Evolutionary conservation across 495 filamentous ascomycete species (phyloP).

Genomic region (Talaromyces nanjingensis): DNA sequence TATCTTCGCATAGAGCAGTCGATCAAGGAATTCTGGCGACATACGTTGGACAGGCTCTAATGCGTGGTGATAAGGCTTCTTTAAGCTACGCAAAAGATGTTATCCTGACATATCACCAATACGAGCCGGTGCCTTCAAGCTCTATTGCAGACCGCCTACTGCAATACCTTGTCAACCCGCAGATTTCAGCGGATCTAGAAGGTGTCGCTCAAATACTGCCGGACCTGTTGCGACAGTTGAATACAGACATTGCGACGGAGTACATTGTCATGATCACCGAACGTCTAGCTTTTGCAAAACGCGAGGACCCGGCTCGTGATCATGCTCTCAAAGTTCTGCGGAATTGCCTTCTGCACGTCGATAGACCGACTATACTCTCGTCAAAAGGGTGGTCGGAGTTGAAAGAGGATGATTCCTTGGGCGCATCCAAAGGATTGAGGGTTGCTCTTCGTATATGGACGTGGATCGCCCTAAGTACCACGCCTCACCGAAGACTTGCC

Average conservation of each 20-base stretch:
- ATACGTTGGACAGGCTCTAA: background rate
- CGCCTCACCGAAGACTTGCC: slow-evolving; percentile 2
- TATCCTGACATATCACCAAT: background rate
- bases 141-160: background rate
- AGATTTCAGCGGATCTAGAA: too few relatives aligned
- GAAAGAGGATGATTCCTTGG: background rate
- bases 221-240: slow-evolving; percentile 7
- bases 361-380: slow-evolving; percentile 16
- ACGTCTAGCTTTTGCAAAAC: slow-evolving; percentile 15
- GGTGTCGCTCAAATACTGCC: background rate
- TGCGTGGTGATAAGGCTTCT: background rate
- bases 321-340: slow-evolving; percentile 26
- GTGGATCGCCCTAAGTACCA: slow-evolving; percentile 23
- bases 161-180: background rate
- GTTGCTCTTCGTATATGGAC: slow-evolving; percentile 28
- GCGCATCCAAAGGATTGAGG: background rate
- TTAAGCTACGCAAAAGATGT: background rate
- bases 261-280: slow-evolving; percentile 32
- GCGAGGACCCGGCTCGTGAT: slow-evolving; percentile 10
- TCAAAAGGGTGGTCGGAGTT: slow-evolving; percentile 23
- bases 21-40: background rate
- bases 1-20: background rate
- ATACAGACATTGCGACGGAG: slow-evolving; percentile 19
- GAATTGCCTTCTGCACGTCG: slow-evolving; percentile 20
- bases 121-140: background rate